phyloP scores from a whole-genome alignment of 805 yeast genomes.

The Schwanniomyces yamadae region DNA sequence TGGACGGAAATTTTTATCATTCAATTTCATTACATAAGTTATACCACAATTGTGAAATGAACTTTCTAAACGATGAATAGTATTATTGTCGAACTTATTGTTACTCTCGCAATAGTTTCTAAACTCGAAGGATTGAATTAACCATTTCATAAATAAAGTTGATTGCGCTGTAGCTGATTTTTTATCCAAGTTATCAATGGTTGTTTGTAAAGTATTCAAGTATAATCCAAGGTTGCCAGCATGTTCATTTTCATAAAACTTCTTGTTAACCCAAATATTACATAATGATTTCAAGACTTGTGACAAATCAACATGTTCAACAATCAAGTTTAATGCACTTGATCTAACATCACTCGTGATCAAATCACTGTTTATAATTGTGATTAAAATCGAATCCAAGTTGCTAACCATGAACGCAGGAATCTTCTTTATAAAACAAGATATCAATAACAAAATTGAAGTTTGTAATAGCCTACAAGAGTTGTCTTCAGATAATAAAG shows the following conservation, averaged over 20 bases:
- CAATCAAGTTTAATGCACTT: conserved; percentile 59
- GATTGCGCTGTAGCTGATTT: conserved; percentile 74
- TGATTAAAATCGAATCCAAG: conserved; percentile 57
- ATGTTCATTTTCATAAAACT: conserved; percentile 32
- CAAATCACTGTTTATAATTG: conserved; percentile 54
- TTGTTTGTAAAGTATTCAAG: conserved; percentile 62
- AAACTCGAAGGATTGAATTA: conserved; percentile 70
- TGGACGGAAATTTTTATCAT: conserved; percentile 92
- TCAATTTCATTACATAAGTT: conserved; percentile 80
- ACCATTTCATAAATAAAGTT: conserved; percentile 62
- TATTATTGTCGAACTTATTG: conserved; percentile 58
- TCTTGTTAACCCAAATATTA: conserved; percentile 54
- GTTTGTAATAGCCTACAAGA: conserved; percentile 53
- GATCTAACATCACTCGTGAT: conserved; percentile 62
- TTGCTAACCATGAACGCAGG: conserved; percentile 81
- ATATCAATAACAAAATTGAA: conserved; percentile 66
- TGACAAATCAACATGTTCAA: conserved; percentile 65
- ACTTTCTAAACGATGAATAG: conserved; percentile 78
- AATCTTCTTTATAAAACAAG: conserved; percentile 74
- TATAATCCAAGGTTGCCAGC: conserved; percentile 59
- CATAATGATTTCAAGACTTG: conserved; percentile 61
- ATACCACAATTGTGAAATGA: conserved; percentile 72
- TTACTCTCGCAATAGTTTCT: conserved; percentile 42
- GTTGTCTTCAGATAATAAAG: conserved; percentile 27
- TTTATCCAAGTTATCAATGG: conserved; percentile 68